These are phyloP conservation scores for Fusarium goolgardi DNA, from an alignment of 2,329 filamentous ascomycete species.

Conservation along the genomic window DNA sequence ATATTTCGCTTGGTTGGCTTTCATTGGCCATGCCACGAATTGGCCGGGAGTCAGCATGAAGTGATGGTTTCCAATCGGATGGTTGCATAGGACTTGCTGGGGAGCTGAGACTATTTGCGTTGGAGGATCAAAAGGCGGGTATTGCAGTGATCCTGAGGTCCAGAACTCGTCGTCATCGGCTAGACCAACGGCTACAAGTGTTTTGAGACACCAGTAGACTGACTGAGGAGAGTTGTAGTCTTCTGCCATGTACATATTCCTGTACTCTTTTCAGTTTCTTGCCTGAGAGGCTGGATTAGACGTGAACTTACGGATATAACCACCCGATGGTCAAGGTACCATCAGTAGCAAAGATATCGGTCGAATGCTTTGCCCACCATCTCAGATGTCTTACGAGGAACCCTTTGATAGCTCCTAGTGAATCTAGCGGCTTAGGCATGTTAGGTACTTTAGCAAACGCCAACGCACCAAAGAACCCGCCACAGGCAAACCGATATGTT, in stretches of 20 bases:
- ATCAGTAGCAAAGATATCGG: conserved; percentile 60
- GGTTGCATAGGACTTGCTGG: conserved; percentile 59
- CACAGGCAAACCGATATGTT: conserved; percentile 64
- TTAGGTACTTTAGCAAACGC: conserved; percentile 56
- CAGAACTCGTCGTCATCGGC: conserved; percentile 57
- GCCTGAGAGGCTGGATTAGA: accelerated
- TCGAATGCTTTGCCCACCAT: conserved; percentile 59
- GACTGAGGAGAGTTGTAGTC: conserved; percentile 69
- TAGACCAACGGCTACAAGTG: conserved; percentile 57
- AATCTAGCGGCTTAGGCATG: conserved; percentile 53
- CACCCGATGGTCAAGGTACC: conserved; percentile 62
- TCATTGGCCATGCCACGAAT: conserved; percentile 53
- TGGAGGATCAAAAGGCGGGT: conserved; percentile 24
- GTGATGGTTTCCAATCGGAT: conserved; percentile 51
- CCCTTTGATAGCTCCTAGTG: conserved; percentile 58
- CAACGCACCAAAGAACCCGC: conserved; percentile 60
- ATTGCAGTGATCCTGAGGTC: conserved; percentile 52
- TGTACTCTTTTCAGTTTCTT: background rate
- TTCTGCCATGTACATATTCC: conserved; percentile 66
- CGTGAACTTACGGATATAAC: conserved; percentile 47
- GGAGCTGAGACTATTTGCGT: conserved; percentile 45
- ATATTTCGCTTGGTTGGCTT: conserved; percentile 59
- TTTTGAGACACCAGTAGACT: conserved; percentile 65
- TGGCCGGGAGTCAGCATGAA: conserved; percentile 58
- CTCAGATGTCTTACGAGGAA: conserved; percentile 62